These are phyloP conservation scores for Anthoceros angustus DNA, from an alignment of 225 moss, liverwort and hornwort genomes.

Conservation along the genomic window DNA sequence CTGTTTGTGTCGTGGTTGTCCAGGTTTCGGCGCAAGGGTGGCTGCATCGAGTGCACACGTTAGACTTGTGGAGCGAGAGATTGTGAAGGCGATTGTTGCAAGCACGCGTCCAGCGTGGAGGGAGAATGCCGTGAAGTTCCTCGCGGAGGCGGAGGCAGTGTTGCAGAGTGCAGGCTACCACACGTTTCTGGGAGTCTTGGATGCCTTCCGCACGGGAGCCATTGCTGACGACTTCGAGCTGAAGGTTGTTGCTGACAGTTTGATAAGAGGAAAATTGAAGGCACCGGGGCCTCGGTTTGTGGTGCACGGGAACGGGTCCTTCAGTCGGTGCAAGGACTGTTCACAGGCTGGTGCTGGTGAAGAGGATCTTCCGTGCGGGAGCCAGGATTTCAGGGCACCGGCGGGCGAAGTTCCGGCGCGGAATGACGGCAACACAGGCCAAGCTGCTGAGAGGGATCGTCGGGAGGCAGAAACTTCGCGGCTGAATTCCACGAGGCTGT, in stretches of 20 bases:
- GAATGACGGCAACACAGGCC: too few species aligned
- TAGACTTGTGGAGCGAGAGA: background rate
- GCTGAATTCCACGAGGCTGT: too few species aligned
- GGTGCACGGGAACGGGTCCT: too few species aligned
- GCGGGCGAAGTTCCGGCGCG: too few species aligned
- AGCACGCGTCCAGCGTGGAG: background rate
- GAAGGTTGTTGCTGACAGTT: background rate
- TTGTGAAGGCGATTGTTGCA: background rate
- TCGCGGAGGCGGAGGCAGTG: background rate
- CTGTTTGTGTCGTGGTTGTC: background rate
- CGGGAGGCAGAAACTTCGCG: too few species aligned
- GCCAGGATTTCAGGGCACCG: too few species aligned
- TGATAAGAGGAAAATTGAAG: background rate
- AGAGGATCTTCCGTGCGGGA: too few species aligned
- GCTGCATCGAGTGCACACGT: background rate
- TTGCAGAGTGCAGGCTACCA: background rate
- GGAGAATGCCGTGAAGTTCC: background rate
- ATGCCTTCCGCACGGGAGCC: background rate
- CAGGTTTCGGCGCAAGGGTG: background rate
- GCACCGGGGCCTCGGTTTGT: background rate
- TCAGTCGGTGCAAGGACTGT: too few species aligned
- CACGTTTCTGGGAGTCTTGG: background rate
- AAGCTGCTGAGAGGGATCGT: too few species aligned
- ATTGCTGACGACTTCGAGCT: constrained; percentile 1
- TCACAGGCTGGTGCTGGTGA: too few species aligned